Evolutionary conservation across 2,329 filamentous ascomycete genomes (phyloP).

Genomic region (Colletotrichum agaves): DNA sequence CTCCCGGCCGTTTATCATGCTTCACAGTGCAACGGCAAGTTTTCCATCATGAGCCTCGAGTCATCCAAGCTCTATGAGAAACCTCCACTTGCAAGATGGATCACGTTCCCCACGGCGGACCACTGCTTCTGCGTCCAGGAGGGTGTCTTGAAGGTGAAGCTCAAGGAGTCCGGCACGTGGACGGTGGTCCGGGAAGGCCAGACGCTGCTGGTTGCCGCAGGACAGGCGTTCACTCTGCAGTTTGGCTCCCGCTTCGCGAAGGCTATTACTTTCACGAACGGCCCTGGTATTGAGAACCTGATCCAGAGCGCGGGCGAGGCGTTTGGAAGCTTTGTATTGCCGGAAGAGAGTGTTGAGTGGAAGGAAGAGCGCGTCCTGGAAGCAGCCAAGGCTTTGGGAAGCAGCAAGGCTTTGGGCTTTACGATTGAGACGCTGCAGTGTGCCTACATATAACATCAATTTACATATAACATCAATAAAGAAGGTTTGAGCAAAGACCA

Average conservation of each 20-base stretch:
- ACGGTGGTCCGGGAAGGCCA: constrained; percentile 56
- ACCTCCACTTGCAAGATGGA: constrained; percentile 48
- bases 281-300: constrained; percentile 59
- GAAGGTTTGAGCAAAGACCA: neutral
- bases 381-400: neutral
- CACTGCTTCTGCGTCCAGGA: constrained; percentile 63
- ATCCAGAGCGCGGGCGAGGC: constrained; percentile 51
- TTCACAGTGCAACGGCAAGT: constrained; percentile 58
- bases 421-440: constrained; percentile 9
- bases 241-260: constrained; percentile 59
- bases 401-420: constrained; percentile 1
- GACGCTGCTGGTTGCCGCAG: constrained; percentile 59
- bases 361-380: constrained; percentile 3
- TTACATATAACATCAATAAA: too few relatives aligned
- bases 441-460: neutral
- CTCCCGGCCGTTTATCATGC: constrained; percentile 59
- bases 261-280: constrained; percentile 59
- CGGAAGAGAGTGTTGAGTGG: constrained; percentile 44
- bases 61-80: constrained; percentile 50
- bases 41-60: constrained; percentile 65
- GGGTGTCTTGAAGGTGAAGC: constrained; percentile 54
- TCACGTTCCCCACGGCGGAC: constrained; percentile 59
- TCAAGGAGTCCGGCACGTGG: constrained; percentile 46
- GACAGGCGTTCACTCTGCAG: constrained; percentile 55
- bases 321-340: constrained; percentile 49